Percentiles rank a stretch among this genome's conserved stretches.
phyloP scores from a whole-genome alignment of 2,329 filamentous ascomycete genomes.

The Pestalotiopsis sp. region DNA sequence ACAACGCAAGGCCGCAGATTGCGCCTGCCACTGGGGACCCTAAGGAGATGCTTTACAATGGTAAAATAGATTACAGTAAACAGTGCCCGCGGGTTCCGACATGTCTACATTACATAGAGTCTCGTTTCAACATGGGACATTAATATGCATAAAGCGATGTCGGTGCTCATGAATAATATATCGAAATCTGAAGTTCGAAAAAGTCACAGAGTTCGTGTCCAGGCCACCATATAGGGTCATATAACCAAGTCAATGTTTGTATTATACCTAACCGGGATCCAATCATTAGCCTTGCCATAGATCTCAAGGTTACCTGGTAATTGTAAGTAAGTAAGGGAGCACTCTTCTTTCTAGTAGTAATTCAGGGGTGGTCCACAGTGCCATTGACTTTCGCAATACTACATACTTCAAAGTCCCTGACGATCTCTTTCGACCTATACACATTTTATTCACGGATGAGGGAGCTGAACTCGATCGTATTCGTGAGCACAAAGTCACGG shows the following conservation, averaged over 20 bases:
- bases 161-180: background rate
- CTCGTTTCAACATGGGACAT: background rate
- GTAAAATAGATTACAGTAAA: background rate
- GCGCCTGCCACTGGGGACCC: background rate
- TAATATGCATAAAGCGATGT: background rate
- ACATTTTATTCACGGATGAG: too few species aligned
- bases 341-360: too few species aligned
- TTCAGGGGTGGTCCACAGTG: background rate
- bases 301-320: too few species aligned
- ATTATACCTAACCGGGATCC: too few species aligned
- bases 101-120: background rate
- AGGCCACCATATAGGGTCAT: too few species aligned
- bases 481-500: too few species aligned
- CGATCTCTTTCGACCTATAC: background rate
- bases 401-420: background rate
- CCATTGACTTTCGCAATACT: background rate
- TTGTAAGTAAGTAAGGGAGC: too few species aligned
- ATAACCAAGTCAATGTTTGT: too few species aligned
- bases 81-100: background rate
- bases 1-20: background rate
- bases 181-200: background rate
- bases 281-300: too few species aligned
- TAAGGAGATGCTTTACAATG: background rate
- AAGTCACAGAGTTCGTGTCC: too few species aligned
- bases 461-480: too few species aligned